Evolutionary conservation across 2,329 filamentous ascomycete species (phyloP).

Genomic region (Graphilbum ipis-grandicollis): DNA sequence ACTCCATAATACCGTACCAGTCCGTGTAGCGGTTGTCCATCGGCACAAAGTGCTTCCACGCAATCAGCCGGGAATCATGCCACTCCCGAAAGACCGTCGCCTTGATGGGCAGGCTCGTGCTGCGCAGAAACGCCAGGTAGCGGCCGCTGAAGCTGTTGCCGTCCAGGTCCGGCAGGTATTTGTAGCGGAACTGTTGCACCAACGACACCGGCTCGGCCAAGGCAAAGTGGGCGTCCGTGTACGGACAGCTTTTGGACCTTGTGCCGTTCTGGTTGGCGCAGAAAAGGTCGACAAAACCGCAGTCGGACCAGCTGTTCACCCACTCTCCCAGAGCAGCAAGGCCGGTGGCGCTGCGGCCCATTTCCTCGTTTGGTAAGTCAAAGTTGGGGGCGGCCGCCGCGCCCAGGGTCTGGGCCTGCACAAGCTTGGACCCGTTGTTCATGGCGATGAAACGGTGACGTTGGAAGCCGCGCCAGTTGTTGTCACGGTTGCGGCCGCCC

Average conservation of each 20-base stretch:
- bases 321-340: constrained; percentile 33
- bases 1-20: constrained; percentile 56
- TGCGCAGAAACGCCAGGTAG: constrained; percentile 51
- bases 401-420: constrained; percentile 25
- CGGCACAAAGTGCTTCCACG: constrained; percentile 70
- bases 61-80: constrained; percentile 57
- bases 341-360: too few species aligned
- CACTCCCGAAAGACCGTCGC: constrained; percentile 64
- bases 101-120: constrained; percentile 57
- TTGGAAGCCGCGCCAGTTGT: constrained; percentile 57
- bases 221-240: constrained; percentile 29
- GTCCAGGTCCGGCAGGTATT: constrained; percentile 62
- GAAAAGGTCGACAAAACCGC: constrained; percentile 36
- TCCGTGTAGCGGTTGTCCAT: constrained; percentile 61
- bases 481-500: constrained; percentile 37
- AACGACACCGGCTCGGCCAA: constrained; percentile 22
- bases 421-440: constrained; percentile 47
- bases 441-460: constrained; percentile 60
- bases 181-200: constrained; percentile 38
- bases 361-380: too few species aligned
- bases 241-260: constrained; percentile 25
- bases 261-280: constrained; percentile 17
- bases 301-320: constrained; percentile 30
- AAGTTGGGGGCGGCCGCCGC: constrained; percentile 29
- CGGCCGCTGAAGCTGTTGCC: constrained; percentile 46